phyloP scores from a whole-genome alignment of 2,329 filamentous ascomycete species.

The Xylariaceae sp. region DNA sequence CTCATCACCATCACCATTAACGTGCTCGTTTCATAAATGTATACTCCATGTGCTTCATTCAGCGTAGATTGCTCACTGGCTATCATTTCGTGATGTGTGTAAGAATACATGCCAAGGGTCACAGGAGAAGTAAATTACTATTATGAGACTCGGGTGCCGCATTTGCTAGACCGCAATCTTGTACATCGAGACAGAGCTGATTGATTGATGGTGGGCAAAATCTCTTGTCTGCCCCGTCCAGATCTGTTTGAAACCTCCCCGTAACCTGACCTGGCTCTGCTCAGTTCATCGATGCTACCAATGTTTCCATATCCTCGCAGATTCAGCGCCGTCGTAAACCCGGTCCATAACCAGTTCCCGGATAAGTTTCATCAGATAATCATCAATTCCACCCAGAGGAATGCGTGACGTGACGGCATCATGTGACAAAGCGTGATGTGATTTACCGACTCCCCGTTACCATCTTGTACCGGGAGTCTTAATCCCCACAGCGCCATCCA shows the following conservation, averaged over 20 bases:
- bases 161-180: conserved; percentile 6
- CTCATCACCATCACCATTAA: no score
- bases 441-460: conserved; percentile 30
- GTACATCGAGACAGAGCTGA: conserved; percentile 11
- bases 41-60: no score
- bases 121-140: conserved; percentile 11
- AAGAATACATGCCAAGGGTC: not conserved
- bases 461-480: conserved; percentile 19
- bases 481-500: conserved; percentile 14
- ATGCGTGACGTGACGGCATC: conserved; percentile 19
- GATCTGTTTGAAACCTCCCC: not conserved
- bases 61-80: not conserved
- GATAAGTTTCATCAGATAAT: conserved; percentile 7
- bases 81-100: not conserved
- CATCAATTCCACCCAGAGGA: conserved; percentile 9
- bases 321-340: conserved; percentile 12
- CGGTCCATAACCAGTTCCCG: conserved; percentile 18
- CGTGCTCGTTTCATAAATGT: no score
- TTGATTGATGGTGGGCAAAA: not conserved
- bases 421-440: conserved; percentile 24
- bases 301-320: not conserved
- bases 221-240: not conserved
- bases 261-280: not conserved
- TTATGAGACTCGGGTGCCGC: conserved; percentile 9
- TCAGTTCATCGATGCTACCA: not conserved